phyloP scores from a whole-genome alignment of 495 filamentous ascomycete genomes.

The Entonaema liquescens region DNA sequence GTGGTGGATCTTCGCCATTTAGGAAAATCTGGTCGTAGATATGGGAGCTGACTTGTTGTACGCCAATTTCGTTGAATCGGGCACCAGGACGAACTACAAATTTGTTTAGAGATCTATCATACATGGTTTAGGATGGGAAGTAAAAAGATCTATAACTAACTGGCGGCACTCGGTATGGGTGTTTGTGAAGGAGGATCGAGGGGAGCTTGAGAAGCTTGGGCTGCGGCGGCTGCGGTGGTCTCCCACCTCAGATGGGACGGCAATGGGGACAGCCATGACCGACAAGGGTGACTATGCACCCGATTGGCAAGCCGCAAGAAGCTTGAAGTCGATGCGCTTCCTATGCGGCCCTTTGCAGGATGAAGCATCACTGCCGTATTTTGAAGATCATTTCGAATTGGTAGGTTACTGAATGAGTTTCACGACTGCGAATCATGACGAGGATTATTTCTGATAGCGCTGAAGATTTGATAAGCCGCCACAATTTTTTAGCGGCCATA shows the following conservation, averaged over 20 bases:
- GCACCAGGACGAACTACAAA: conserved; percentile 63
- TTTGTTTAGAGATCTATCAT: conserved; percentile 27
- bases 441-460: conserved; percentile 22
- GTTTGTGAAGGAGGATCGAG: conserved; percentile 25
- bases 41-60: conserved; percentile 88
- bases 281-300: conserved; percentile 35
- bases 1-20: conserved; percentile 55
- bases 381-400: conserved; percentile 35
- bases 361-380: conserved; percentile 50
- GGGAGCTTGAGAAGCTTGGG: conserved; percentile 21
- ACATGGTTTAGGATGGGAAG: conserved; percentile 14
- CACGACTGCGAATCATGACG: conserved; percentile 30
- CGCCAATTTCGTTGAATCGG: conserved; percentile 89
- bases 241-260: conserved; percentile 50
- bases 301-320: conserved; percentile 53
- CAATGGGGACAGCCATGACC: conserved; percentile 22
- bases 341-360: conserved; percentile 46
- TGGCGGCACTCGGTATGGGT: conserved; percentile 44
- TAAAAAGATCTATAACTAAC: conserved; percentile 39
- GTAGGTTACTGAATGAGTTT: conserved; percentile 10
- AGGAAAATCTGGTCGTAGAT: conserved; percentile 85
- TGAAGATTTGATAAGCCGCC: conserved; percentile 24
- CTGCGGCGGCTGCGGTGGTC: conserved; percentile 38
- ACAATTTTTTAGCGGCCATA: background rate
- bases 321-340: conserved; percentile 49